Evolutionary conservation across 2,329 filamentous ascomycete species (phyloP), one percentile per base, ranked within the genome.

Genomic region (Arthrocladium fulminans): DNA sequence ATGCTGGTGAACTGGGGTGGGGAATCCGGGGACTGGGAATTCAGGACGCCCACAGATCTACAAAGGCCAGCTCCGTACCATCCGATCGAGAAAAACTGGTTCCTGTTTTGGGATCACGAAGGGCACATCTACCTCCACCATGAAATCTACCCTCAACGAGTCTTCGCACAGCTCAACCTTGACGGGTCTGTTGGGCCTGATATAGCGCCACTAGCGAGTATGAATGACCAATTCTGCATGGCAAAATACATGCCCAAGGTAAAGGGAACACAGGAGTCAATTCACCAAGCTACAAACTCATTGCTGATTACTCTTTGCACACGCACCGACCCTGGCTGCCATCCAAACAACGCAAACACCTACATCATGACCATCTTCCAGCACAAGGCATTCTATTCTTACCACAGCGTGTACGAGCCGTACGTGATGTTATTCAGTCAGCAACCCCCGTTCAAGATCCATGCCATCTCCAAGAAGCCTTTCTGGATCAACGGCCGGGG

Each of bases 231-330:
- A 8, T 54, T 59, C 27, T 80, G 77, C 55, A 57, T 79, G 47
- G 58, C 53, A 1, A 68, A 61, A 29, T 72, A 71, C 52, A 63
- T 79, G 46, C 74, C 76, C 0, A 54, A 59, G 10, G 45, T 67
- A 0, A 51, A 56, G 0, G 32, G 23, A 23, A 50, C 64, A 2
- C 51, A 66, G 17, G 73, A 76, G 57, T 73, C 68, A 0, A 70
- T 80, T 24, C 77, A 81, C 56, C 77, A 81, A 59, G 73, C 77
- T 4, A 80, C 76, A 17, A 81, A 81, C 59, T 77, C 75, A 1
- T 65, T 81, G 0, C 61, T 69, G 1, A 61, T 81, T 30, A 80
- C 77, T 2, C 63, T 79, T 45, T 81, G 78, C 62, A 62, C 63
- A 7, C 67, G 73, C 1, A 54, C 62, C 2, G 75, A 80, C 37